phyloP scores from a whole-genome alignment of 2,329 filamentous ascomycete species.

The Hypoxylon sp. region DNA sequence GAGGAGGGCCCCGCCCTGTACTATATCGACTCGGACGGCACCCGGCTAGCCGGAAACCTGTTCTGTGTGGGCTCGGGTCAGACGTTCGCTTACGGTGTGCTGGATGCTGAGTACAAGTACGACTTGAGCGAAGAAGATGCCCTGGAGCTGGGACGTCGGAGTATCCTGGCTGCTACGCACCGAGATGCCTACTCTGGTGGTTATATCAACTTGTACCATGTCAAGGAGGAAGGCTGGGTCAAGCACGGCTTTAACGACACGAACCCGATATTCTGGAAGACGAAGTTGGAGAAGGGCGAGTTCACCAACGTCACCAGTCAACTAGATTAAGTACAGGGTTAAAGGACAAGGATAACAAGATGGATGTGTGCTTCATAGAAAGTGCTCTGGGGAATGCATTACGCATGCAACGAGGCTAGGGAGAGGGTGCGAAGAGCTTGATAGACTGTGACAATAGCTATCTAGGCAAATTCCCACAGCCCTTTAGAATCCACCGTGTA shows the following conservation, averaged over 20 bases:
- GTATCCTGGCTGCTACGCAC: conserved; percentile 96
- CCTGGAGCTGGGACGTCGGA: conserved; percentile 89
- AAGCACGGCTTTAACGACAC: conserved; percentile 99
- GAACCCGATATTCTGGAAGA: conserved; percentile 99
- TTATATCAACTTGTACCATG: conserved; percentile 98
- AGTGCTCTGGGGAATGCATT: conserved; percentile 5
- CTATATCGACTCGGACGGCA: conserved; percentile 99
- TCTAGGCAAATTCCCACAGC: conserved; percentile 36
- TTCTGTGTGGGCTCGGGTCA: conserved; percentile 99
- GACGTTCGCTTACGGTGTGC: conserved; percentile 98
- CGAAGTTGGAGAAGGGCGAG: conserved; percentile 97
- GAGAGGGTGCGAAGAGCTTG: conserved; percentile 32
- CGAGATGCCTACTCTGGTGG: conserved; percentile 98
- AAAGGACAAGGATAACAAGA: background rate
- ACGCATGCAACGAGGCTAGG: background rate
- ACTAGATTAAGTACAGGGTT: conserved; percentile 62
- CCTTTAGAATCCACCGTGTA: conserved; percentile 39
- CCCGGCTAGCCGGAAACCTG: conserved; percentile 90
- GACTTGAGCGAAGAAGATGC: conserved; percentile 90
- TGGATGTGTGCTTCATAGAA: background rate
- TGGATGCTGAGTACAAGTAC: conserved; percentile 95
- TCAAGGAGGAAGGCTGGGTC: conserved; percentile 99
- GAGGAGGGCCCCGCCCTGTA: conserved; percentile 97
- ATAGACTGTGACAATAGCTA: conserved; percentile 44
- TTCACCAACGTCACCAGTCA: conserved; percentile 94